Percentiles rank a stretch among this genome's conserved stretches.
phyloP scores from a whole-genome alignment of 768 basidiomycete species.

The Hydnomerulius pinastri region DNA sequence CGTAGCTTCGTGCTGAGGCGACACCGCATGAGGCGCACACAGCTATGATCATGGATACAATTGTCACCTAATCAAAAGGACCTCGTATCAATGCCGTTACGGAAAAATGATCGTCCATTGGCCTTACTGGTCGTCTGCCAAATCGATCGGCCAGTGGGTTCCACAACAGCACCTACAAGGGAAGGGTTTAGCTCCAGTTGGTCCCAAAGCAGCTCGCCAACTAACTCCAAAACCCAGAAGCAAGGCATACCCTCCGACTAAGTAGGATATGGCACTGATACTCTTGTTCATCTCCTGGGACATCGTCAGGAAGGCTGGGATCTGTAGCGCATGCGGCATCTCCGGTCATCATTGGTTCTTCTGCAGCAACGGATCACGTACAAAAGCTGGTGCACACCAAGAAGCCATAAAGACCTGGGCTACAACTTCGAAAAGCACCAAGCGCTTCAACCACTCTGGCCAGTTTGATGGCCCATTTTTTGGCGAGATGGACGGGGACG shows the following conservation, averaged over 20 bases:
- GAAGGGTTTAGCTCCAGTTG: conserved; percentile 3
- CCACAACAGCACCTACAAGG: not conserved
- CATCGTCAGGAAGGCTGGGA: not conserved
- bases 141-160: not conserved
- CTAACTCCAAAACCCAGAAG: not conserved
- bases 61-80: not conserved
- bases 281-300: conserved; percentile 6
- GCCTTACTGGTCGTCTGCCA: not conserved
- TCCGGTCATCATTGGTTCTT: no score
- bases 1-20: not conserved
- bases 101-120: not conserved
- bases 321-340: not conserved
- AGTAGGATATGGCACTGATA: not conserved
- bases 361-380: no score
- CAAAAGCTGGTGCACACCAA: not conserved
- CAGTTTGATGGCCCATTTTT: not conserved
- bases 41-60: conserved; percentile 3
- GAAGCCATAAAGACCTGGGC: not conserved
- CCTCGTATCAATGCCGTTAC: not conserved
- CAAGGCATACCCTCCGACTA: not conserved
- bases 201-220: not conserved
- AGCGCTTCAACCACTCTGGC: not conserved
- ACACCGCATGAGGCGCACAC: not conserved
- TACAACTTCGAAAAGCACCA: not conserved
- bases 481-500: not conserved